Base-by-base conservation (phyloP, 495 filamentous ascomycete species). In the Aspergillus steynii region DNA sequence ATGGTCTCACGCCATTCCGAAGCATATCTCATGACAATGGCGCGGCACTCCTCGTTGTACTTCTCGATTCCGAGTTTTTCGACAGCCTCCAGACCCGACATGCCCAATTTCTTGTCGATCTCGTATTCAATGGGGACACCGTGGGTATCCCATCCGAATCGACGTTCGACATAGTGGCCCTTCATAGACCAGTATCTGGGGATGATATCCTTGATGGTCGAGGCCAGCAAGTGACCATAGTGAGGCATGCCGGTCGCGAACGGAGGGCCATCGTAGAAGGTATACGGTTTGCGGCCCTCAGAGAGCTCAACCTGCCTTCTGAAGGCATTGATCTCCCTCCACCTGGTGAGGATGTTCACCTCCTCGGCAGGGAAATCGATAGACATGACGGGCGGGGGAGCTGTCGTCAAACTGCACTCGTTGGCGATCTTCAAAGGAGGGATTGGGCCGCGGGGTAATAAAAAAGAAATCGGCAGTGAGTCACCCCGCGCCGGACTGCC, bases 141-240 rank as follows among this genome's bases (percentile, higher is more conserved):
- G 72, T 99, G 95, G 20, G 95, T 97, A 71, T 99, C 95, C 95
- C 87, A 89, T 47, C 87, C 87, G 65, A 90, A 90, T 46, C 87
- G 76, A 53, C 83, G 76, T 66, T 83, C 82, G 29, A 98, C 94
- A 78, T 94, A 87, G 68, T 88, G 87, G 12, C 95, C 95, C 74
- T 96, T 96, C 92, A 96, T 97, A 37, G 93, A 92, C 95, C 95
- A 98, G 71, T 97, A 98, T 64, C 93, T 79, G 1, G 94, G 93
- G 65, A 98, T 95, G 61, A 97, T 93, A 73, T 98, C 95, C 71
- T 99, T 98, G 76, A 97, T 96, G 20, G 95, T 97, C 27, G 93
- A 97, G 25, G 94, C 90, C 60, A 99, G 86, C 47, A 99, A 80
- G 77, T 98, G 95, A 67, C 93, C 96, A 74, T 98, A 99, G 76